phyloP scores from a whole-genome alignment of 2,329 filamentous ascomycete species.

The Metarhizium sp. region DNA sequence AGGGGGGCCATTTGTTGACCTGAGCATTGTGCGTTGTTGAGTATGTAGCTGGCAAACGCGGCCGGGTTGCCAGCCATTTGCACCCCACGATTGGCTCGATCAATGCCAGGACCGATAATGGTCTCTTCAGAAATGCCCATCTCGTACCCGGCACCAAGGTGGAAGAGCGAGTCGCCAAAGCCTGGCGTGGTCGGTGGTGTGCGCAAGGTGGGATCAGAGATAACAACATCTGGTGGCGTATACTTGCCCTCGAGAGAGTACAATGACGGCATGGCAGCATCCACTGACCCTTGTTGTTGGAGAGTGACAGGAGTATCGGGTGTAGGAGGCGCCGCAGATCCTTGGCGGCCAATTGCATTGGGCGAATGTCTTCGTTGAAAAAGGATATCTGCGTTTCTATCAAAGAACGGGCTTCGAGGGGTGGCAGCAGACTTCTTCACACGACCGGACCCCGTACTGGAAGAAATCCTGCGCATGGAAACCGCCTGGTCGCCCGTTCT shows the following conservation, averaged over 20 bases:
- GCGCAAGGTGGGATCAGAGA: conserved; percentile 36
- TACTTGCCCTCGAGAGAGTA: conserved; percentile 22
- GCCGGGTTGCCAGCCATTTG: conserved; percentile 32
- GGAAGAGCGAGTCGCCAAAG: conserved; percentile 31
- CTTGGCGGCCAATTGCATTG: conserved; percentile 24
- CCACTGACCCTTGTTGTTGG: conserved; percentile 26
- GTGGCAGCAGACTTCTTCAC: conserved; percentile 22
- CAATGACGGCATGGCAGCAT: conserved; percentile 27
- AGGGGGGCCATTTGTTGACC: conserved; percentile 24
- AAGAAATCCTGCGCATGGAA: conserved; percentile 45
- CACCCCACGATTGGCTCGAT: conserved; percentile 36
- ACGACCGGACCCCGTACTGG: conserved; percentile 33
- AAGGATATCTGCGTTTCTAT: conserved; percentile 35
- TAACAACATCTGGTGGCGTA: conserved; percentile 16
- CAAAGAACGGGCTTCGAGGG: conserved; percentile 29
- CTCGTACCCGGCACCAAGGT: conserved; percentile 29
- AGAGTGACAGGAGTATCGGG: conserved; percentile 37
- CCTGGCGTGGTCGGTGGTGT: conserved; percentile 46
- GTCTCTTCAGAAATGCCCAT: conserved; percentile 35
- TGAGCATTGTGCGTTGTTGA: conserved; percentile 24
- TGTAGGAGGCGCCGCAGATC: conserved; percentile 37
- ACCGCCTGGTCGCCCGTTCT: conserved; percentile 34
- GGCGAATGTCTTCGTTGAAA: conserved; percentile 35
- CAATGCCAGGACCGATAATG: conserved; percentile 37
- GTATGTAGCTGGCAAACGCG: conserved; percentile 35